Conservation (phyloP, 1,284 basidiomycete species). For the Sporisorium exsertum region DNA sequence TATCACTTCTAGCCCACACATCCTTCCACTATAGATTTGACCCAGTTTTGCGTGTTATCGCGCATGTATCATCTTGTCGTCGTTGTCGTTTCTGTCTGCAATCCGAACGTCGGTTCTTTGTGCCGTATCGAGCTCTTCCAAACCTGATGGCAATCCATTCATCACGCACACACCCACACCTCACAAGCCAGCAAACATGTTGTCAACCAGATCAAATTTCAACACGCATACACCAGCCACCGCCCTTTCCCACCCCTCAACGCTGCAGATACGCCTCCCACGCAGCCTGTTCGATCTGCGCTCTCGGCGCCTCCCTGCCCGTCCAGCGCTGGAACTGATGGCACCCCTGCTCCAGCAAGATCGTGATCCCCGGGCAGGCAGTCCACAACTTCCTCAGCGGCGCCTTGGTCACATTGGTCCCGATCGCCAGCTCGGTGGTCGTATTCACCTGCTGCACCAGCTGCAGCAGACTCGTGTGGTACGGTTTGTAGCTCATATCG, state of each 20-base stretch:
- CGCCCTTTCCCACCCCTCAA: slow-evolving; percentile 1
- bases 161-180: background rate
- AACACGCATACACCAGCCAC: background rate
- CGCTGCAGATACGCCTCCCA: slow-evolving; percentile 56
- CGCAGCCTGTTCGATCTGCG: slow-evolving; percentile 47
- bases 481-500: slow-evolving; percentile 69
- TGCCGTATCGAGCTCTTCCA: too few relatives aligned
- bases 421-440: slow-evolving; percentile 8
- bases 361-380: slow-evolving; percentile 60
- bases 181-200: background rate
- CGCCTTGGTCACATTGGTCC: slow-evolving; percentile 23
- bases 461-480: slow-evolving; percentile 59
- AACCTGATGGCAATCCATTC: too few relatives aligned
- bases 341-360: slow-evolving; percentile 66
- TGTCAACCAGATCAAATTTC: background rate
- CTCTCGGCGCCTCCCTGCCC: slow-evolving; percentile 54
- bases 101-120: too few relatives aligned
- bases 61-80: background rate
- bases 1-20: background rate
- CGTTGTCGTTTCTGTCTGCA: background rate
- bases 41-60: background rate
- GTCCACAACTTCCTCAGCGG: slow-evolving; percentile 47
- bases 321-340: slow-evolving; percentile 67
- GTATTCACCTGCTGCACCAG: slow-evolving; percentile 42
- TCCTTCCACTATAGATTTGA: background rate